These are phyloP conservation scores for Hibiscus mutabilis DNA, from an alignment of 345 rosid species.

Conservation along the genomic window DNA sequence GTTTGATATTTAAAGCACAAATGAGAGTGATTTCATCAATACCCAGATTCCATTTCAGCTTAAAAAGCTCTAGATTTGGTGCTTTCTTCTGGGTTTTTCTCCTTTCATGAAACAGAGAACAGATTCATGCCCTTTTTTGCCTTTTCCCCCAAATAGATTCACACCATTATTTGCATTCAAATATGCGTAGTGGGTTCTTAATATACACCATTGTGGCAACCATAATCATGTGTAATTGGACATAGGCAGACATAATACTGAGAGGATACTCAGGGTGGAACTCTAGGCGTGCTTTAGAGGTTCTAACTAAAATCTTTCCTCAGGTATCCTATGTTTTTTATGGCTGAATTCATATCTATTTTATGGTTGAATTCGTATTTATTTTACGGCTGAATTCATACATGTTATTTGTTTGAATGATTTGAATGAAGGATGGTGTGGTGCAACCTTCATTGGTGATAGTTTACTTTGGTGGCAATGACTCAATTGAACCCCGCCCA, in stretches of 20 bases:
- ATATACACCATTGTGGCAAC: too few species aligned
- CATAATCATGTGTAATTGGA: neutral
- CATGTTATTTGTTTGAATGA: too few species aligned
- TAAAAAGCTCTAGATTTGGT: neutral
- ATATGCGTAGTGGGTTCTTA: too few species aligned
- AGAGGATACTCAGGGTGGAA: slow-evolving; percentile 92
- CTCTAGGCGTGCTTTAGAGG: slow-evolving; percentile 66
- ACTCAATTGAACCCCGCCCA: slow-evolving; percentile 58
- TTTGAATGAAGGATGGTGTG: slow-evolving; percentile 40
- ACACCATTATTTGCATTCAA: too few species aligned
- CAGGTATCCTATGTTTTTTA: slow-evolving; percentile 36
- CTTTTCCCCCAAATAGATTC: too few species aligned
- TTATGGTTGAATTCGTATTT: neutral
- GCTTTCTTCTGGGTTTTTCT: neutral
- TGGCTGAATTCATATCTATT: too few species aligned
- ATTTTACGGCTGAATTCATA: neutral
- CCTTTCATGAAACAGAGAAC: neutral
- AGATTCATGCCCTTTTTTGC: too few species aligned
- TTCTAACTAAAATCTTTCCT: slow-evolving; percentile 65
- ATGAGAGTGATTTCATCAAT: neutral
- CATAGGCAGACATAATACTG: slow-evolving; percentile 68
- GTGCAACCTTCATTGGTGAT: slow-evolving; percentile 79
- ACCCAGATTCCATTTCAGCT: neutral
- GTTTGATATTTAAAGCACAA: neutral
- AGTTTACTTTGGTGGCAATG: slow-evolving; percentile 94